These are phyloP conservation scores for Lactifluus subvellereus DNA, from an alignment of 768 basidiomycete genomes.

Conservation along the genomic window DNA sequence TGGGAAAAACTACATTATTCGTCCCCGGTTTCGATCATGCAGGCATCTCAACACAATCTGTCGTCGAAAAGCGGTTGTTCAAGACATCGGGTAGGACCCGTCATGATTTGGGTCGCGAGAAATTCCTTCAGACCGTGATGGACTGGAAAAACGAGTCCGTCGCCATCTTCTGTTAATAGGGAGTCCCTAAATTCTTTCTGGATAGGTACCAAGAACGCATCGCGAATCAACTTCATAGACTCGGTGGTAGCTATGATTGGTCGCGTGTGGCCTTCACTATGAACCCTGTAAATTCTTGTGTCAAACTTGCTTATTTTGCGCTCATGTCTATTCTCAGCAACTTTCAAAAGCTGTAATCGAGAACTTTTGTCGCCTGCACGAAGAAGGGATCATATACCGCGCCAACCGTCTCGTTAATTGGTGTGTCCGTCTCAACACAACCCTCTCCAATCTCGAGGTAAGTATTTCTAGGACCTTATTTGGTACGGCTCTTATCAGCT, in stretches of 20 bases:
- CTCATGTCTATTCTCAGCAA: conserved; percentile 30
- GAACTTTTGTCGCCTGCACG: conserved; percentile 85
- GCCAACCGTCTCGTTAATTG: conserved; percentile 97
- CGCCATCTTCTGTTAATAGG: neutral
- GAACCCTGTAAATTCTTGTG: conserved; percentile 56
- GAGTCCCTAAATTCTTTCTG: neutral
- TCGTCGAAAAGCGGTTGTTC: conserved; percentile 89
- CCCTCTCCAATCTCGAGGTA: conserved; percentile 95
- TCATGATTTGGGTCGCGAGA: conserved; percentile 93
- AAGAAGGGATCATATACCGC: conserved; percentile 89
- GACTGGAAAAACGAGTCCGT: conserved; percentile 96
- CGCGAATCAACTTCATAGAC: conserved; percentile 77
- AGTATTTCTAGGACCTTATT: conserved; percentile 7
- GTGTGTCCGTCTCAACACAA: conserved; percentile 95
- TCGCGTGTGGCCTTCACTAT: conserved; percentile 92
- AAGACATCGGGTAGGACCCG: conserved; percentile 77
- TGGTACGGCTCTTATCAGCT: neutral
- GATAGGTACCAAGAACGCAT: conserved; percentile 88
- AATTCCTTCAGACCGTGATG: conserved; percentile 85
- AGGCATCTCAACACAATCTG: conserved; percentile 96
- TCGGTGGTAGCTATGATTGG: conserved; percentile 96
- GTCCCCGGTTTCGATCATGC: conserved; percentile 97
- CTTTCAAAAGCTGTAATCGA: conserved; percentile 87
- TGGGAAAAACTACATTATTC: conserved; percentile 84
- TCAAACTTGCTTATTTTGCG: neutral